Evolutionary conservation across 805 yeast species (phyloP).

Genomic region (Hanseniaspora lachancei): DNA sequence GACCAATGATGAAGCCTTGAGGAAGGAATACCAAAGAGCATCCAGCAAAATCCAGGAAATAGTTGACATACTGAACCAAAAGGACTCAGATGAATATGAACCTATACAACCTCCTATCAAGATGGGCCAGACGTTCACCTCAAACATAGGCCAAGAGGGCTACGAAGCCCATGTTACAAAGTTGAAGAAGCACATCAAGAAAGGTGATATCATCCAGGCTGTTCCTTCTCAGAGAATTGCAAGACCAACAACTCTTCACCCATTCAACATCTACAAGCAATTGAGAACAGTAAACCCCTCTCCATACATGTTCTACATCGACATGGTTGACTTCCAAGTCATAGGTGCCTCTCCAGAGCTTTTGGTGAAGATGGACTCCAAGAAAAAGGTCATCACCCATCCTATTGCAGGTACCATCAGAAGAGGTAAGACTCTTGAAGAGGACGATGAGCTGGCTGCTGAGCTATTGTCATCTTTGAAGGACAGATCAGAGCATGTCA

Average conservation of each 20-base stretch:
- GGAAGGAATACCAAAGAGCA: slow-evolving; percentile 41
- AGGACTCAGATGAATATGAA: slow-evolving; percentile 1
- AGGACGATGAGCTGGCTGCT: slow-evolving; percentile 73
- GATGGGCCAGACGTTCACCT: slow-evolving; percentile 54
- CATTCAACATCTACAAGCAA: slow-evolving; percentile 91
- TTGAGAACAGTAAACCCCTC: slow-evolving; percentile 93
- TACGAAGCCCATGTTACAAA: slow-evolving; percentile 69
- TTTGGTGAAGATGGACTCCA: slow-evolving; percentile 63
- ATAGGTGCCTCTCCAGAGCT: slow-evolving; percentile 97
- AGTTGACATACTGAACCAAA: slow-evolving; percentile 26
- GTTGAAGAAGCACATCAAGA: slow-evolving; percentile 67
- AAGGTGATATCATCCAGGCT: slow-evolving; percentile 93
- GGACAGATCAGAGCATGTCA: slow-evolving; percentile 95
- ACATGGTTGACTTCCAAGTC: slow-evolving; percentile 79
- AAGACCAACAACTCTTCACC: slow-evolving; percentile 88
- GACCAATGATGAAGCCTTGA: slow-evolving; percentile 26
- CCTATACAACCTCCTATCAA: slow-evolving; percentile 69
- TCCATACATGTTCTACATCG: slow-evolving; percentile 90
- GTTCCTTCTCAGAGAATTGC: slow-evolving; percentile 97
- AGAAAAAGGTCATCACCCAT: slow-evolving; percentile 73
- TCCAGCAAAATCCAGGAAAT: slow-evolving; percentile 44
- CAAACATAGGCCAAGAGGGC: slow-evolving; percentile 89
- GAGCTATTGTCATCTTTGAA: slow-evolving; percentile 63
- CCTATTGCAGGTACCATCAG: slow-evolving; percentile 96
- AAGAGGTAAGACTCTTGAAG: slow-evolving; percentile 82